phyloP scores from a whole-genome alignment of 371 early-diverging fungal species.

The Fennellomyces sp. region DNA sequence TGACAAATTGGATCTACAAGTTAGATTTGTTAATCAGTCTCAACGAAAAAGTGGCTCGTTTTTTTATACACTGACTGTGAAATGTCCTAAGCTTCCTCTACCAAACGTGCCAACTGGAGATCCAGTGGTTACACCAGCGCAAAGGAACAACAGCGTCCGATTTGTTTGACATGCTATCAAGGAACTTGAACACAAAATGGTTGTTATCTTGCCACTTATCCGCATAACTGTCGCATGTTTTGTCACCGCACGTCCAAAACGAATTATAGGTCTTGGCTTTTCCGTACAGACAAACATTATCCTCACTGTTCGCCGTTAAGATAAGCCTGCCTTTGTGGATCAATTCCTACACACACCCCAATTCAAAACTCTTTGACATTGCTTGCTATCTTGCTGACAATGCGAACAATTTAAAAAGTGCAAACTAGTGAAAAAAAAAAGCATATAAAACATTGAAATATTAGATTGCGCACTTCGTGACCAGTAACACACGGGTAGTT shows the following conservation, averaged over 20 bases:
- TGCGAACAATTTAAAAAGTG: slow-evolving; percentile 57
- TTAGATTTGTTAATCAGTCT: too few relatives aligned
- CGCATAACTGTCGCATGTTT: slow-evolving; percentile 69
- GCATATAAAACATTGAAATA: neutral
- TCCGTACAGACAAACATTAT: slow-evolving; percentile 21
- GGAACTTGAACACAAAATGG: slow-evolving; percentile 62
- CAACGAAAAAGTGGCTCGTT: too few relatives aligned
- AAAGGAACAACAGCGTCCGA: slow-evolving; percentile 55
- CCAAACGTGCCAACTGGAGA: slow-evolving; percentile 67
- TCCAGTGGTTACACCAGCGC: slow-evolving; percentile 49
- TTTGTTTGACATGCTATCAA: slow-evolving; percentile 50
- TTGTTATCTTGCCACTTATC: slow-evolving; percentile 61
- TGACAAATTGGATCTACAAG: slow-evolving; percentile 59
- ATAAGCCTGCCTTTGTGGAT: slow-evolving; percentile 60
- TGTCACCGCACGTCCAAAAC: slow-evolving; percentile 53
- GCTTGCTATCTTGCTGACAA: slow-evolving; percentile 53
- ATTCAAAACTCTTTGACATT: slow-evolving; percentile 55
- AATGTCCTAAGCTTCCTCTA: slow-evolving; percentile 13
- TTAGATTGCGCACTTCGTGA: slow-evolving; percentile 28
- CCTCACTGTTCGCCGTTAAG: slow-evolving; percentile 21
- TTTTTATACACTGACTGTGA: too few relatives aligned
- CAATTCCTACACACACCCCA: slow-evolving; percentile 76
- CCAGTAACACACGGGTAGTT: slow-evolving; percentile 65
- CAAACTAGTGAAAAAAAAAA: too few relatives aligned
- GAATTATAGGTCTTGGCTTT: slow-evolving; percentile 25